Conservation (phyloP, 2,329 filamentous ascomycete species). For the Pseudocercospora crystallina region DNA sequence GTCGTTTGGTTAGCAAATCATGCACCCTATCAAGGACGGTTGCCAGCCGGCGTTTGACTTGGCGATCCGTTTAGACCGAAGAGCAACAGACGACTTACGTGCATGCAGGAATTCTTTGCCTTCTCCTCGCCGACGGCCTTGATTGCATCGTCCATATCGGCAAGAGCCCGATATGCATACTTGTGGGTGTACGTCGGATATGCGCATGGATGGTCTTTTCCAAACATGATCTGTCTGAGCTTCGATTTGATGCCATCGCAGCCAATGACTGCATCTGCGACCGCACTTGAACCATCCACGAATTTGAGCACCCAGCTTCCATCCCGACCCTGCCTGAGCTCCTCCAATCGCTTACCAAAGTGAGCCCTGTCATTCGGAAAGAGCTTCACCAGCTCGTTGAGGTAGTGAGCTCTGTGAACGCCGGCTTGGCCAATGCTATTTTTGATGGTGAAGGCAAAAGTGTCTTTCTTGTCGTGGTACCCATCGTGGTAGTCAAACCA, state of each 20-base stretch:
- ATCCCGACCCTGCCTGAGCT: constrained; percentile 21
- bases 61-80: too few relatives aligned
- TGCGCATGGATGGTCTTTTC: constrained; percentile 42
- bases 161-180: constrained; percentile 61
- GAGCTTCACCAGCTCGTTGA: constrained; percentile 43
- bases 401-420: constrained; percentile 42
- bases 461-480: constrained; percentile 27
- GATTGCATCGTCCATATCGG: constrained; percentile 52
- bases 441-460: constrained; percentile 29
- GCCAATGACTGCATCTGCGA: constrained; percentile 31
- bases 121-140: constrained; percentile 30
- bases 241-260: constrained; percentile 54
- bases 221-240: constrained; percentile 47
- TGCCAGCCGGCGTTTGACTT: too few relatives aligned
- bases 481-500: constrained; percentile 47
- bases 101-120: constrained; percentile 31
- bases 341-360: constrained; percentile 36
- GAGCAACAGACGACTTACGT: constrained; percentile 15
- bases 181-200: constrained; percentile 56
- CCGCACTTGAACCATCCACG: constrained; percentile 45
- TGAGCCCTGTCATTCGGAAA: constrained; percentile 38
- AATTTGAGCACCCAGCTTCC: constrained; percentile 38
- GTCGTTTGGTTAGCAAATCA: too few relatives aligned
- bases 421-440: constrained; percentile 29
- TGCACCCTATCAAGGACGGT: too few relatives aligned